A percentile compares a stretch with the other conserved stretches of the same genome.
Conservation (phyloP, 768 basidiomycete species). For the Hortiboletus campestris region DNA sequence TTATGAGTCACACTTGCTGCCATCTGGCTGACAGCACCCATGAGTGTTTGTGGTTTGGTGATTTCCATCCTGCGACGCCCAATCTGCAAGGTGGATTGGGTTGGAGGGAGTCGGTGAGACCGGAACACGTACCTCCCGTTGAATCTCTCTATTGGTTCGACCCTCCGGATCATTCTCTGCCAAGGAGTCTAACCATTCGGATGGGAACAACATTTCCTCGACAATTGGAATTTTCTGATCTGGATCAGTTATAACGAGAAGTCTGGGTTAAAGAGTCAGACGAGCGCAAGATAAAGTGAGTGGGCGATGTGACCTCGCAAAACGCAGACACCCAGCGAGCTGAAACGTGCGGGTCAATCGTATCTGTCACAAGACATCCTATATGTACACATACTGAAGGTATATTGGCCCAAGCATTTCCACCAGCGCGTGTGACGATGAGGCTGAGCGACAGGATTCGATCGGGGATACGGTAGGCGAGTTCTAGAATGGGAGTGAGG, state of each 20-base stretch:
- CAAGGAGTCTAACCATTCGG: constrained; percentile 55
- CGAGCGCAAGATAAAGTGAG: background rate
- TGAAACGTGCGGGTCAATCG: constrained; percentile 16
- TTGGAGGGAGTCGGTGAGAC: background rate
- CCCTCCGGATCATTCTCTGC: constrained; percentile 53
- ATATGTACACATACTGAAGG: constrained; percentile 50
- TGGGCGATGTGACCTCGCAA: constrained; percentile 32
- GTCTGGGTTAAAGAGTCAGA: constrained; percentile 31
- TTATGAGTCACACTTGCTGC: constrained; percentile 62
- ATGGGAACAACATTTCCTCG: constrained; percentile 59
- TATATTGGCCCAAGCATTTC: constrained; percentile 53
- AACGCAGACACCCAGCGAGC: constrained; percentile 39
- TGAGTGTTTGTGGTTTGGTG: constrained; percentile 56
- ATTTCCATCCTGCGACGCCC: constrained; percentile 45
- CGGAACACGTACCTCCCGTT: constrained; percentile 45
- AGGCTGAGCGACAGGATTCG: constrained; percentile 67
- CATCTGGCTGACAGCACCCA: constrained; percentile 73
- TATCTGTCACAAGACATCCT: background rate
- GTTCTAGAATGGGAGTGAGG: constrained; percentile 43
- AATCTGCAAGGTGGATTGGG: constrained; percentile 33
- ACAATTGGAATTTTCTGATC: constrained; percentile 48
- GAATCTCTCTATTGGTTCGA: constrained; percentile 63
- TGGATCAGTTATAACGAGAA: constrained; percentile 36
- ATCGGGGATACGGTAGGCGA: constrained; percentile 62
- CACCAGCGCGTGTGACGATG: constrained; percentile 68